Conservation (phyloP, 1,284 basidiomycete genomes). For the Hypsizygus ulmarius region DNA sequence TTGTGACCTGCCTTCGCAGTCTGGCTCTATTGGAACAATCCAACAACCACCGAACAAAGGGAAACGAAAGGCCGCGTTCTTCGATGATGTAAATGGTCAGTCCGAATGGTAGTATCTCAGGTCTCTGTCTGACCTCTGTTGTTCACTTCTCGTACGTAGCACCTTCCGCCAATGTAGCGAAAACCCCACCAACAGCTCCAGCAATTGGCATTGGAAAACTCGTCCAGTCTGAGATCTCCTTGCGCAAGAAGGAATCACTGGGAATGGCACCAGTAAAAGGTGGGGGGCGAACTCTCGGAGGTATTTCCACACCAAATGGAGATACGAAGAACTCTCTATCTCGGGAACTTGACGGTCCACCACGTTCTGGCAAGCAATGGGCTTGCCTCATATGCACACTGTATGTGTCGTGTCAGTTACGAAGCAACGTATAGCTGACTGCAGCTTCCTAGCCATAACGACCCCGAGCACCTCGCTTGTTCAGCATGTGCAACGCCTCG, state of each 20-base stretch:
- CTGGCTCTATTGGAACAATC: constrained; percentile 30
- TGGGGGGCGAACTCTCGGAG: constrained; percentile 29
- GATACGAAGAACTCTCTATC: neutral
- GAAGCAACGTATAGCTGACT: neutral
- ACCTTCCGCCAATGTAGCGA: too few species aligned
- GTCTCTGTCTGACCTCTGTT: neutral
- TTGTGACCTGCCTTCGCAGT: constrained; percentile 28
- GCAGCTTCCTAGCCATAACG: constrained; percentile 40
- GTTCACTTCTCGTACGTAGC: too few species aligned
- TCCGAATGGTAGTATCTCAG: constrained; percentile 1
- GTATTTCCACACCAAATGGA: neutral
- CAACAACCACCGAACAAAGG: constrained; percentile 12
- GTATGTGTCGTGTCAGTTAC: constrained; percentile 32
- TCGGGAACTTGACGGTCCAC: neutral
- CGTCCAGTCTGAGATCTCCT: constrained; percentile 44
- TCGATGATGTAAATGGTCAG: constrained; percentile 7
- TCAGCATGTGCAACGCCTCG: constrained; percentile 44
- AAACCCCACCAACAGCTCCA: constrained; percentile 3
- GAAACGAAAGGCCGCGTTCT: constrained; percentile 14
- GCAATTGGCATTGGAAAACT: constrained; percentile 35
- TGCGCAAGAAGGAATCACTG: constrained; percentile 46
- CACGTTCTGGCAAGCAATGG: constrained; percentile 33
- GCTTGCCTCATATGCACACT: constrained; percentile 53
- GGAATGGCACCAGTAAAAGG: constrained; percentile 35
- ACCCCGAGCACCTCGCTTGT: constrained; percentile 47